Base-by-base conservation (phyloP, 176 grass and related monocot species). In the Paspalum vaginatum region DNA sequence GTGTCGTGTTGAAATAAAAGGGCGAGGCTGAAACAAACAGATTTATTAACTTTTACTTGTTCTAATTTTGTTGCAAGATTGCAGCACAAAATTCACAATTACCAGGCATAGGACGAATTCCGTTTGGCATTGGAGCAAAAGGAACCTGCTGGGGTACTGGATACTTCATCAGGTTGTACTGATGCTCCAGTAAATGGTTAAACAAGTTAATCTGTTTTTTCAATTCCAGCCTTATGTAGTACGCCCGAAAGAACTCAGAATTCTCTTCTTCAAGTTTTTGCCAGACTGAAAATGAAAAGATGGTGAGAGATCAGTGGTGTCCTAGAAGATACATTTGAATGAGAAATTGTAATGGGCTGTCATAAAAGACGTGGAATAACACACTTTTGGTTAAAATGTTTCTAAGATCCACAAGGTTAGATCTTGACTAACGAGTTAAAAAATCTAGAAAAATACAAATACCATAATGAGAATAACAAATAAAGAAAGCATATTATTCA, bases 221-320 rank as follows among this genome's bases (percentile, higher is more conserved):
- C 88, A 99, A 81, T 87, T 93, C 93, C 75, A 99, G 79, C 65
- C 97, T 88, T 89, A 99, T 96, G 75, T 96, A 96, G 76, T 99
- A 99, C 79, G 93, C 93, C 65, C 84, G 76, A 84, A 99, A 99
- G 78, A 99, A 99, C 54, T 99, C 97, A 14, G 88, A 85, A 55
- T 99, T 99, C 75, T 99, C 93, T 89, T 99, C 97, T 81, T 99
- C 97, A 2, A 99, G 92, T 79, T 99, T 99, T 79, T 99, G 93
- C 97, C 97, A 99, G 70, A 99, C 97, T 99, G 88, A 86, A 92
- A 39, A 88, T 15, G 70, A 40, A 70, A 74, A 80, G 66, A 75
- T 68, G 38, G 77, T 61, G 46, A 77, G 79, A 40, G 15, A 88
- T 65, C 17, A 65, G 13, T 32, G 71, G 12, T 11, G 42, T 16